These are phyloP conservation scores for Byssothecium circinans DNA, from an alignment of 2,329 filamentous ascomycete genomes.

Conservation along the genomic window DNA sequence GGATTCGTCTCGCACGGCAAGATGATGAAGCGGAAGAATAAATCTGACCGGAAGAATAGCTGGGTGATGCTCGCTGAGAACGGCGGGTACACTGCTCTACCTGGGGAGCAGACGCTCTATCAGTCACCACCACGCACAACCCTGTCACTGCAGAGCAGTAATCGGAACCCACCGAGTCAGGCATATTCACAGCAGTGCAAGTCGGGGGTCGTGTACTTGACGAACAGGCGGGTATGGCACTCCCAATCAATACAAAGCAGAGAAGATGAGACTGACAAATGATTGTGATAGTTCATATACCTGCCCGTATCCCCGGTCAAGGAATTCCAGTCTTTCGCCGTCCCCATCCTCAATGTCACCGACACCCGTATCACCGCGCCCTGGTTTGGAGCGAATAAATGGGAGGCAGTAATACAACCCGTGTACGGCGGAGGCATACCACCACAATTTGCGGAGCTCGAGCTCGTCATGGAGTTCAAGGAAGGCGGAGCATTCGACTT, in stretches of 20 bases:
- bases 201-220: slow-evolving; percentile 76
- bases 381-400: slow-evolving; percentile 91
- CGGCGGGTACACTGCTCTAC: slow-evolving; percentile 77
- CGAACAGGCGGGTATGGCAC: slow-evolving; percentile 77
- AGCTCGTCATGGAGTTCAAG: slow-evolving; percentile 85
- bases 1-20: background rate
- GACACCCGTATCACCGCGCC: slow-evolving; percentile 85
- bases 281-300: slow-evolving; percentile 71
- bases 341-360: slow-evolving; percentile 81
- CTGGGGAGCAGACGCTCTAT: slow-evolving; percentile 79
- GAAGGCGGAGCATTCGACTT: slow-evolving; percentile 96
- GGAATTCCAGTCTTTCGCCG: slow-evolving; percentile 81
- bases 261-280: slow-evolving; percentile 4
- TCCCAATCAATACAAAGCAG: background rate
- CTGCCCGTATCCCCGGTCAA: slow-evolving; percentile 70
- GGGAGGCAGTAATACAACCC: slow-evolving; percentile 78
- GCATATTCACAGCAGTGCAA: slow-evolving; percentile 72
- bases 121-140: slow-evolving; percentile 78
- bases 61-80: slow-evolving; percentile 90
- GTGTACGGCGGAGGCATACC: slow-evolving; percentile 84
- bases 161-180: slow-evolving; percentile 64
- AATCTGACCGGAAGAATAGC: slow-evolving; percentile 51
- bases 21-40: slow-evolving; percentile 24
- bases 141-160: slow-evolving; percentile 72
- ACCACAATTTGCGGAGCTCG: slow-evolving; percentile 69